A percentile compares a stretch with the other conserved stretches of the same genome.
Evolutionary conservation across 2,329 filamentous ascomycete species (phyloP).

Genomic region (Fonsecaea multimorphosa): DNA sequence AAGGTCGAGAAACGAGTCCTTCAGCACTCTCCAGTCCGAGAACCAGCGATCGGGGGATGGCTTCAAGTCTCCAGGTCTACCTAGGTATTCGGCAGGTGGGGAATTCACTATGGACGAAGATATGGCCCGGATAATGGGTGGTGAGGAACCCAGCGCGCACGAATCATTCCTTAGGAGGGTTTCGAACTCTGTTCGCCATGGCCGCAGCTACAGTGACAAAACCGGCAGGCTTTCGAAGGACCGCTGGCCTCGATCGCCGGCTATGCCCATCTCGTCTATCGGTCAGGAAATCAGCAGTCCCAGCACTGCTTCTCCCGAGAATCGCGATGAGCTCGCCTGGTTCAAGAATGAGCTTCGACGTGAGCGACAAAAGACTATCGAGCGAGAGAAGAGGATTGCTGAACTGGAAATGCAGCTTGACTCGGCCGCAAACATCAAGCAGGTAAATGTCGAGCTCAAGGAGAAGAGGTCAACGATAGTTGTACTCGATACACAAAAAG

Average conservation of each 20-base stretch:
- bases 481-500: slow-evolving; percentile 88
- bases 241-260: slow-evolving; percentile 73
- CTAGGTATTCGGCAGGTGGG: slow-evolving; percentile 76
- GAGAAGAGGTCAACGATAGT: slow-evolving; percentile 97
- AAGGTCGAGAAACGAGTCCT: slow-evolving; percentile 56
- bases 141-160: slow-evolving; percentile 68
- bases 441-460: slow-evolving; percentile 82
- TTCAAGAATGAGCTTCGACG: slow-evolving; percentile 75
- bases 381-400: slow-evolving; percentile 83
- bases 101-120: slow-evolving; percentile 97
- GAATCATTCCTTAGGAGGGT: slow-evolving; percentile 85
- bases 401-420: slow-evolving; percentile 72
- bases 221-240: slow-evolving; percentile 65
- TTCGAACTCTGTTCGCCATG: slow-evolving; percentile 92
- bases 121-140: slow-evolving; percentile 84
- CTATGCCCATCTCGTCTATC: slow-evolving; percentile 50
- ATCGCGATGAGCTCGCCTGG: slow-evolving; percentile 67
- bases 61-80: slow-evolving; percentile 69
- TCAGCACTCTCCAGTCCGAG: slow-evolving; percentile 50
- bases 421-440: slow-evolving; percentile 68
- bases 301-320: slow-evolving; percentile 63
- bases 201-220: slow-evolving; percentile 80
- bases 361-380: slow-evolving; percentile 82
- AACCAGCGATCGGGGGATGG: slow-evolving; percentile 47
- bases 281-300: slow-evolving; percentile 73